A percentile compares a stretch with the other conserved stretches of the same genome.
phyloP scores from a whole-genome alignment of 139 green algal species.

The Chlamydomonas sp. region DNA sequence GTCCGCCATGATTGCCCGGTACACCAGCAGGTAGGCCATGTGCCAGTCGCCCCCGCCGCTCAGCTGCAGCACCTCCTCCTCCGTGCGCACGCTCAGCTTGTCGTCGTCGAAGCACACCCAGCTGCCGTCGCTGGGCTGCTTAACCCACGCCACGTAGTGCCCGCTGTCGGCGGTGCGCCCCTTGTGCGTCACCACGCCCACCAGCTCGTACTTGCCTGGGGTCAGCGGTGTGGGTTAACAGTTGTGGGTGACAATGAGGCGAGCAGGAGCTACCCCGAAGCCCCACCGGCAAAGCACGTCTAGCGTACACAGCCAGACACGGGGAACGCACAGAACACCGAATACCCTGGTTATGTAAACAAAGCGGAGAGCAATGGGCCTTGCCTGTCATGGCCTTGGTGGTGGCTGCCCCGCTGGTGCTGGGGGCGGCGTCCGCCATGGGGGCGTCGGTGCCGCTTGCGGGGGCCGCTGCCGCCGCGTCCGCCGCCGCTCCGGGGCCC shows the following conservation, averaged over 20 bases:
- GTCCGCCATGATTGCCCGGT: slow-evolving; percentile 69
- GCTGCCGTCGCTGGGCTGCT: slow-evolving; percentile 80
- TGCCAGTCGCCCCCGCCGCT: slow-evolving; percentile 96
- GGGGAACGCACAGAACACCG: neutral
- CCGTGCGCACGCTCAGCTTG: slow-evolving; percentile 72
- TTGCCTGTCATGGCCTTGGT: slow-evolving; percentile 42
- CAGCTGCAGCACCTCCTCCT: slow-evolving; percentile 94
- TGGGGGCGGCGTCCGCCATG: slow-evolving; percentile 63
- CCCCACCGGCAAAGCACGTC: too few relatives aligned
- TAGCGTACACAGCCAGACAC: too few relatives aligned
- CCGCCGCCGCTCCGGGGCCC: slow-evolving; percentile 1
- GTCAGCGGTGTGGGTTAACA: neutral
- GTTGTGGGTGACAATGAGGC: too few relatives aligned
- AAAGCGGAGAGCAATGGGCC: neutral
- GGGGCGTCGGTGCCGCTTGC: slow-evolving; percentile 56
- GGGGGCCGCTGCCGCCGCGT: slow-evolving; percentile 3
- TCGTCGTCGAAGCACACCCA: slow-evolving; percentile 99
- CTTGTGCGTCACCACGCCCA: slow-evolving; percentile 97
- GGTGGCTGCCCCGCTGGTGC: neutral
- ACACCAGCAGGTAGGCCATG: slow-evolving; percentile 97
- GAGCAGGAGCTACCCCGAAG: too few relatives aligned
- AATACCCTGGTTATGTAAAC: neutral
- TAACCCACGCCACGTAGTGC: slow-evolving; percentile 97
- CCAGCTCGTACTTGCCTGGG: slow-evolving; percentile 92
- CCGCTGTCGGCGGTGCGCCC: slow-evolving; percentile 94